Conservation (phyloP, 2,329 filamentous ascomycete genomes). For the Neonectria sp. region DNA sequence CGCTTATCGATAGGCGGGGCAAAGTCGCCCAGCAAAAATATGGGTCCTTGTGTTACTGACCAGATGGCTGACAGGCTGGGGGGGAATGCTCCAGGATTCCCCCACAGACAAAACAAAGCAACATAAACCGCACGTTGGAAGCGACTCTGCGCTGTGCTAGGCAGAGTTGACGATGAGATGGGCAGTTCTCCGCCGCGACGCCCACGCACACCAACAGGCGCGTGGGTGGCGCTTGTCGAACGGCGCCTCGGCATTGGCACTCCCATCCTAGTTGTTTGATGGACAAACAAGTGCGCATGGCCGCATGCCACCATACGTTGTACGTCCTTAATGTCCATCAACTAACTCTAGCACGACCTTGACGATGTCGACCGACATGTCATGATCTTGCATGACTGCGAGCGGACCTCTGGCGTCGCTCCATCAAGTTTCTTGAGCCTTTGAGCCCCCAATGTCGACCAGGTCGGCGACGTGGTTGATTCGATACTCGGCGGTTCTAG, state of each 20-base stretch:
- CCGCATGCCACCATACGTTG: neutral
- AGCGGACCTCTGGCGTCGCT: neutral
- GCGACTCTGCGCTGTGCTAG: neutral
- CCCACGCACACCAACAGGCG: neutral
- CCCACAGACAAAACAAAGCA: slow-evolving; percentile 23
- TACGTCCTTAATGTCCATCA: slow-evolving; percentile 18
- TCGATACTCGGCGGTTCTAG: slow-evolving; percentile 32
- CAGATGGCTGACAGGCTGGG: neutral
- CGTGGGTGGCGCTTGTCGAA: neutral
- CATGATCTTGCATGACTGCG: slow-evolving; percentile 14
- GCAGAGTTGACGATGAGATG: slow-evolving; percentile 9
- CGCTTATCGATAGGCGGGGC: slow-evolving; percentile 43
- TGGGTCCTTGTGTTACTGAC: slow-evolving; percentile 1
- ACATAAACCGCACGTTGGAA: slow-evolving; percentile 13
- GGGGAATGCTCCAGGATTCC: slow-evolving; percentile 9
- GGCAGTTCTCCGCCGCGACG: slow-evolving; percentile 1
- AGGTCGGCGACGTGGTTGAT: slow-evolving; percentile 16
- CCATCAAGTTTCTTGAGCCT: neutral
- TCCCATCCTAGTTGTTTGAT: neutral
- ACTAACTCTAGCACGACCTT: slow-evolving; percentile 4
- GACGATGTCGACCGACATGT: slow-evolving; percentile 13
- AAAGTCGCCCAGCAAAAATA: neutral
- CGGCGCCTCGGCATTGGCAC: neutral
- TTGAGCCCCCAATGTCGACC: slow-evolving; percentile 7
- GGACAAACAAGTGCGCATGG: neutral